These are phyloP conservation scores for Dillenia turbinata DNA, from an alignment of 164 flowering plant genomes.

Conservation along the genomic window DNA sequence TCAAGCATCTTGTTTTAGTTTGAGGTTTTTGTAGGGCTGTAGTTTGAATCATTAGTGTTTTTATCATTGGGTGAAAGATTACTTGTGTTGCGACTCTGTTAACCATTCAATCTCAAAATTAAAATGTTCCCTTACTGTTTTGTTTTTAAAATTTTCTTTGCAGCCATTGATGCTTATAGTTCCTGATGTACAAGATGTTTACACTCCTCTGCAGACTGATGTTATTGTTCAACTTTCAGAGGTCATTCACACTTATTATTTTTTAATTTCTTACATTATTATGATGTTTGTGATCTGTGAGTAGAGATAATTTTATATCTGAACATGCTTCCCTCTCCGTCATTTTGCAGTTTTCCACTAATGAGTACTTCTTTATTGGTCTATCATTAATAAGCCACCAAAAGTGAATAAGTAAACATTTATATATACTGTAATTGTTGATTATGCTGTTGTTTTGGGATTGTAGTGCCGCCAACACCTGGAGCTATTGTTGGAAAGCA, in stretches of 20 bases:
- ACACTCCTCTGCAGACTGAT: conserved; percentile 93
- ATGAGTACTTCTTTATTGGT: too few relatives aligned
- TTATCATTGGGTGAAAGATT: too few relatives aligned
- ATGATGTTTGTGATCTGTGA: neutral
- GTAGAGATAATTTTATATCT: neutral
- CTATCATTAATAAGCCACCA: too few relatives aligned
- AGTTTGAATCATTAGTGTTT: too few relatives aligned
- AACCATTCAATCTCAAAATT: too few relatives aligned
- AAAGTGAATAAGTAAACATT: neutral
- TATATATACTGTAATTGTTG: neutral
- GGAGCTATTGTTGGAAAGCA: conserved; percentile 83
- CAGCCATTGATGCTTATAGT: conserved; percentile 99
- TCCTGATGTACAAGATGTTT: conserved; percentile 97
- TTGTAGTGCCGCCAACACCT: conserved; percentile 85
- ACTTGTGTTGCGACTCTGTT: too few relatives aligned
- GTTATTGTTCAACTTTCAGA: conserved; percentile 90
- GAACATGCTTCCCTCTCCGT: too few relatives aligned
- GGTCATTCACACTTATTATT: conserved; percentile 35
- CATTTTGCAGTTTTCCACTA: too few relatives aligned
- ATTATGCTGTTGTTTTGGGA: conserved; percentile 9
- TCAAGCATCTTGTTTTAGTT: neutral
- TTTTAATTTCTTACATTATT: neutral
- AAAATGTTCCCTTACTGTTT: neutral
- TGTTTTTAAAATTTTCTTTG: conserved; percentile 16
- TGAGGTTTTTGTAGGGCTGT: neutral